Percentiles rank a stretch among this genome's conserved stretches.
Evolutionary conservation across 2,329 filamentous ascomycete genomes (phyloP).

Genomic region (Elsinoe batatas): DNA sequence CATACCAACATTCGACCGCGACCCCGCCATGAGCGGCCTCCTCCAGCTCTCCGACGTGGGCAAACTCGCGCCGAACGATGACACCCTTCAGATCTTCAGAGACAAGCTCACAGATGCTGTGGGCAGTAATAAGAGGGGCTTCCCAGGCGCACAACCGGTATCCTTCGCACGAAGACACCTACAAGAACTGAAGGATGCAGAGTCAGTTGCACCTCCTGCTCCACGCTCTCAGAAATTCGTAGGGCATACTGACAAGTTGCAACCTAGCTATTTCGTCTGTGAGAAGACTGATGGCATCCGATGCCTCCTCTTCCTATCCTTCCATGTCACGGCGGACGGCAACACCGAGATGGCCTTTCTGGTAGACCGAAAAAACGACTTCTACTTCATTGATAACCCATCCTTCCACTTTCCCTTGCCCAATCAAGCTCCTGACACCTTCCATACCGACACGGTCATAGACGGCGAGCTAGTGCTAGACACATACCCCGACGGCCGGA

Average conservation of each 20-base stretch:
- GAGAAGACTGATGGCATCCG: constrained; percentile 97
- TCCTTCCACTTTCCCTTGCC: constrained; percentile 72
- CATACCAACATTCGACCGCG: neutral
- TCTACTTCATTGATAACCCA: constrained; percentile 65
- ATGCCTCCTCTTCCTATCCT: constrained; percentile 84
- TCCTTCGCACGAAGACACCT: constrained; percentile 79
- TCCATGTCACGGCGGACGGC: constrained; percentile 35
- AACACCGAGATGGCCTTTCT: constrained; percentile 66
- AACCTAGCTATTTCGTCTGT: constrained; percentile 76
- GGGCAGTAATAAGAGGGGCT: constrained; percentile 55
- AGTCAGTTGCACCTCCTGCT: constrained; percentile 41
- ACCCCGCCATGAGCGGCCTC: constrained; percentile 20
- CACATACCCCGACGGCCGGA: constrained; percentile 54
- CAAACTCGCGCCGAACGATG: constrained; percentile 16
- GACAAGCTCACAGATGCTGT: constrained; percentile 46
- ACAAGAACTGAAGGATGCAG: constrained; percentile 66
- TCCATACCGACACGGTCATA: constrained; percentile 71
- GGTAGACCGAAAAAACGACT: constrained; percentile 97
- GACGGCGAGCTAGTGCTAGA: constrained; percentile 71
- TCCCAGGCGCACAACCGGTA: constrained; percentile 89
- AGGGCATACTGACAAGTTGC: constrained; percentile 10
- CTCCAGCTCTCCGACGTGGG: constrained; percentile 22
- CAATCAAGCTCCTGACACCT: constrained; percentile 51
- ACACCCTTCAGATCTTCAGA: constrained; percentile 22
- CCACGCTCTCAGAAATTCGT: neutral